These are phyloP conservation scores for Piloderma croceum DNA, from an alignment of 768 basidiomycete species.

Conservation along the genomic window DNA sequence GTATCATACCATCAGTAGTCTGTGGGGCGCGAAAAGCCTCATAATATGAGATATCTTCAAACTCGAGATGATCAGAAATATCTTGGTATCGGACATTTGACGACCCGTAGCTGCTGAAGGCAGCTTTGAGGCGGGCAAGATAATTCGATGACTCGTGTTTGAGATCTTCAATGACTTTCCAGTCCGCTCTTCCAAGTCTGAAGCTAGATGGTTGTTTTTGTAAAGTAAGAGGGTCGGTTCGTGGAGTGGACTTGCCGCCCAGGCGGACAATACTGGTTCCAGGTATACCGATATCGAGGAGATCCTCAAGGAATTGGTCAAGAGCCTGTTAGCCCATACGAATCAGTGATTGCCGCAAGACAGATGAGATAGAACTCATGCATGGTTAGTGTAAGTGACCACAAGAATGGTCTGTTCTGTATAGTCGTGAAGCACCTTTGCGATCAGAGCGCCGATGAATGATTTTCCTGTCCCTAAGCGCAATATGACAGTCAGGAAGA, in stretches of 20 bases:
- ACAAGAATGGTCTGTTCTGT: conserved; percentile 52
- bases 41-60: conserved; percentile 41
- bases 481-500: not conserved
- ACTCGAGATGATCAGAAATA: conserved; percentile 45
- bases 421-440: conserved; percentile 50
- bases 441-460: conserved; percentile 63
- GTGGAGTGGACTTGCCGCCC: conserved; percentile 47
- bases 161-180: conserved; percentile 36
- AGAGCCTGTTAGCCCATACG: too few relatives aligned
- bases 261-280: conserved; percentile 46
- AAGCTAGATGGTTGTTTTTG: conserved; percentile 13
- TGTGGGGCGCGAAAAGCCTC: conserved; percentile 41
- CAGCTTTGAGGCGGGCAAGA: conserved; percentile 22
- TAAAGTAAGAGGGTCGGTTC: conserved; percentile 43
- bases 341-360: too few relatives aligned
- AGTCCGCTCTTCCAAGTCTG: conserved; percentile 29
- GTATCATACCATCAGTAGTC: conserved; percentile 39
- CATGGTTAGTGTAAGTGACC: conserved; percentile 72
- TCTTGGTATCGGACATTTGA: conserved; percentile 19
- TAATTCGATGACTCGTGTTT: conserved; percentile 15
- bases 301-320: conserved; percentile 61
- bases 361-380: too few relatives aligned
- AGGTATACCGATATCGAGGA: conserved; percentile 56
- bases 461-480: conserved; percentile 65
- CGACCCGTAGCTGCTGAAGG: conserved; percentile 25